Evolutionary conservation across 2,329 filamentous ascomycete species (phyloP), one percentile per base, ranked within the genome.

Genomic region (Beauveria sp.): DNA sequence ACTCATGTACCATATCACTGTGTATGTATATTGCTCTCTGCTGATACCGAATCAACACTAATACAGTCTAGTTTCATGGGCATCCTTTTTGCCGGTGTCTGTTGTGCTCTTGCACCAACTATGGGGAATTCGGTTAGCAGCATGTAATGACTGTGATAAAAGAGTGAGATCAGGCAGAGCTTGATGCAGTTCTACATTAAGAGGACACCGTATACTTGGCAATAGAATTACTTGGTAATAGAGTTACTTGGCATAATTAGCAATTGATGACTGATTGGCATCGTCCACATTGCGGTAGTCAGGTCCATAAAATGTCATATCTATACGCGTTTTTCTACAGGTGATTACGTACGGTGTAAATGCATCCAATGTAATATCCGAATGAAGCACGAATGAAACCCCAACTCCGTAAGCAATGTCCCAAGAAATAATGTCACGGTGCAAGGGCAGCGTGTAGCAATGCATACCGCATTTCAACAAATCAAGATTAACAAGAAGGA

Each of bases 11-110:
- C 65, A 70, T 46, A 14, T 69, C 46, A 67, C 64, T 46, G 4
- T 72, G 70, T 72, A 63, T 64, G 68, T 66, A 12, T 26, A 9
- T 14, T 55, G 2, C 47, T 24, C 24, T 55, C 18, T 22, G 34
- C 34, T 22, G 70, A 68, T 28, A 12, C 66, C 5, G 62, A 43
- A 50, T 67, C 44, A 26, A 46, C 14, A 34, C 34, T 41, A 41
- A 54, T n/a, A 14, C 37, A 22, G 30, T 22, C 34, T 20, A 72
- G 70, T 18, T 16, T 67, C 8, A 12, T 70, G 18, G 68, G 63
- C 41, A 43, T 67, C 40, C n/a, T 67, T 5, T 20, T 68, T 43
- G 62, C 66, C 28, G 59, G 67, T 41, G 1, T 66, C 5, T 56
- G 63, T 2, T 44, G 22, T n/a, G 56, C 47, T 44, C 46, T 59